phyloP scores from a whole-genome alignment of 441 rosid genomes.

The Gossypium gossypioides region DNA sequence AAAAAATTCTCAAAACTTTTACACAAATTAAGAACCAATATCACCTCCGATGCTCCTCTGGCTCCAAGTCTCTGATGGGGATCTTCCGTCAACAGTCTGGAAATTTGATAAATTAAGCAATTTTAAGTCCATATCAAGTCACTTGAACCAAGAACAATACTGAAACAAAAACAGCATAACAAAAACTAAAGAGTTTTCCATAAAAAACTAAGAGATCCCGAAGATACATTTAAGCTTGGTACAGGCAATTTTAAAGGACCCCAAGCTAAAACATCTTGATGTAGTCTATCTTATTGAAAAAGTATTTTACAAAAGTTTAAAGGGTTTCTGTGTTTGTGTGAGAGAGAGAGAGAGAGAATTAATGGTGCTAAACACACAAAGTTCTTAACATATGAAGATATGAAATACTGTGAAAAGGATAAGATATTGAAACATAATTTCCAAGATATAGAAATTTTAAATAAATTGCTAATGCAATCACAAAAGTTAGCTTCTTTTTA shows the following conservation, averaged over 20 bases:
- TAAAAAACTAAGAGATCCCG: not conserved
- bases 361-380: not conserved
- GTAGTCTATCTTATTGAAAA: not conserved
- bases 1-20: not conserved
- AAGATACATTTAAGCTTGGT: not conserved
- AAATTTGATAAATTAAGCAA: constrained; percentile 13
- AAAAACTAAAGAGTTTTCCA: not conserved
- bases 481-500: not conserved
- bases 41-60: constrained; percentile 87
- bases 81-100: constrained; percentile 90
- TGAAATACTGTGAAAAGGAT: not conserved
- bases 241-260: not conserved
- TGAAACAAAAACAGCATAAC: not conserved
- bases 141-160: not conserved
- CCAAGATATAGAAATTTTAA: not conserved
- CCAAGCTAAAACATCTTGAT: not conserved
- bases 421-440: not conserved
- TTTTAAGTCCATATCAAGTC: not conserved
- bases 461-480: not conserved
- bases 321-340: not conserved
- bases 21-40: constrained; percentile 14
- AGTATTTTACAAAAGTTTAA: not conserved
- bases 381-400: not conserved
- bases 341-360: not conserved
- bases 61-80: constrained; percentile 96